Evolutionary conservation across 345 rosid genomes (phyloP), one percentile per base, ranked within the genome.

Genomic region (Gossypium rotundifolium): DNA sequence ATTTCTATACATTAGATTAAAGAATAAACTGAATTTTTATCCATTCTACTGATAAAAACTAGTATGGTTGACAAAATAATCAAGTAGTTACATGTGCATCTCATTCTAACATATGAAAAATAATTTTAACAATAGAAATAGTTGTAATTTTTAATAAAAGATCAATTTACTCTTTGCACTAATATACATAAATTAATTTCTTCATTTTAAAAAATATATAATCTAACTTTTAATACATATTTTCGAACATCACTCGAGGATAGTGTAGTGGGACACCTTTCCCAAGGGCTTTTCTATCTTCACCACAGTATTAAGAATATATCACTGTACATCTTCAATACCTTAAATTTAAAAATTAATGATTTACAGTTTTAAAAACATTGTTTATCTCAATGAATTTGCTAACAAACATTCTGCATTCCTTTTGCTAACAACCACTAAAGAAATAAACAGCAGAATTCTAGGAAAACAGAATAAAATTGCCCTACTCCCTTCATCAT

Each of bases 91-190:
- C 1, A 33, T 33, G 38, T 33, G 6, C 1, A 33, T 1, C 6
- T 4, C 38, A 33, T 33, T 33, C 4, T 33, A 33, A 33, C 38
- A 33, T 33, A 33, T 33, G 1, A 33, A 0, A 33, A 33, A 33
- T 33, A 4, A 33, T 33, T 33, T 33, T 33, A 33, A 33, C 0
- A 4, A 33, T 33, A 33, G 6, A 33, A 33, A 33, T 33, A 0
- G 1, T 4, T 4, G 0, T 1, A 33, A 33, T 33, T 33, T 29
- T 33, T 33, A 33, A 33, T 33, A 29, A 0, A 29, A 29, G 0
- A 29, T 4, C 1, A 0, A 1, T 29, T 29, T 29, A 0, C 5
- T 29, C 6, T 29, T 29, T 29, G 0, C 38, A 3, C 1, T 29
- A n/a, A n/a, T n/a, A n/a, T n/a, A n/a, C n/a, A n/a, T n/a, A n/a